A percentile compares a stretch with the other conserved stretches of the same genome.
Conservation (phyloP, 2,329 filamentous ascomycete species). For the Stagonosporopsis rhizophila region DNA sequence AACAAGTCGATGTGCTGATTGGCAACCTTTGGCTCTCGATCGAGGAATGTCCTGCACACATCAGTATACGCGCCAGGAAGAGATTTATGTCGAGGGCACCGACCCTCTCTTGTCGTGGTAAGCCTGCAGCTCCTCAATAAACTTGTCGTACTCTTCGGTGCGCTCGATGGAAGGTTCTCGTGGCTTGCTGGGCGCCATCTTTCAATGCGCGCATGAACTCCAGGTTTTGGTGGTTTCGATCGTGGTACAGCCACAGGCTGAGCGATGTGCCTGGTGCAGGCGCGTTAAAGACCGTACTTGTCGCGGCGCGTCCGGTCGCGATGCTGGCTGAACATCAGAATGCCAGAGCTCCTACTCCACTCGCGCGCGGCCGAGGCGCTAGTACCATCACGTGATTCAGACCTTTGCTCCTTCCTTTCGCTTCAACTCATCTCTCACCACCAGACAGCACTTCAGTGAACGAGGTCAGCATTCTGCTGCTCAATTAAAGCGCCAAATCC, state of each 20-base stretch:
- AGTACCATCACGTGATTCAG: constrained; percentile 29
- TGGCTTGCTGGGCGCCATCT: constrained; percentile 54
- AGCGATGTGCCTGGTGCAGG: constrained; percentile 33
- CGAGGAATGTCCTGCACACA: constrained; percentile 68
- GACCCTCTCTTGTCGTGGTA: constrained; percentile 81
- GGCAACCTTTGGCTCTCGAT: constrained; percentile 82
- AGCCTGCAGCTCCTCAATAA: constrained; percentile 73
- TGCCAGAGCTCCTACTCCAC: constrained; percentile 33
- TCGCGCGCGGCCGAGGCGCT: constrained; percentile 26
- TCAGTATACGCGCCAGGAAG: constrained; percentile 35
- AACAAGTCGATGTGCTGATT: constrained; percentile 77
- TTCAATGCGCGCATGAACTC: constrained; percentile 47
- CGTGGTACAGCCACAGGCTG: constrained; percentile 32
- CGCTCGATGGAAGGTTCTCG: constrained; percentile 57
- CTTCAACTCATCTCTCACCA: constrained; percentile 3
- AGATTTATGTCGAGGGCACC: constrained; percentile 31
- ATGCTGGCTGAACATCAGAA: constrained; percentile 43
- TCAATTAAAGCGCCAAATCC: constrained; percentile 5
- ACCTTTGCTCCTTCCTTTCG: constrained; percentile 25
- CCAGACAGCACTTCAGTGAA: background rate
- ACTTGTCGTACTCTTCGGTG: constrained; percentile 74
- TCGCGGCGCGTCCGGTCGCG: constrained; percentile 43
- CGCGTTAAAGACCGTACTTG: constrained; percentile 28
- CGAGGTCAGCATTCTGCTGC: background rate
- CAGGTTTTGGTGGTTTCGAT: constrained; percentile 20